Evolutionary conservation across 306 rosid species (phyloP).

Genomic region (Vigna angularis): DNA sequence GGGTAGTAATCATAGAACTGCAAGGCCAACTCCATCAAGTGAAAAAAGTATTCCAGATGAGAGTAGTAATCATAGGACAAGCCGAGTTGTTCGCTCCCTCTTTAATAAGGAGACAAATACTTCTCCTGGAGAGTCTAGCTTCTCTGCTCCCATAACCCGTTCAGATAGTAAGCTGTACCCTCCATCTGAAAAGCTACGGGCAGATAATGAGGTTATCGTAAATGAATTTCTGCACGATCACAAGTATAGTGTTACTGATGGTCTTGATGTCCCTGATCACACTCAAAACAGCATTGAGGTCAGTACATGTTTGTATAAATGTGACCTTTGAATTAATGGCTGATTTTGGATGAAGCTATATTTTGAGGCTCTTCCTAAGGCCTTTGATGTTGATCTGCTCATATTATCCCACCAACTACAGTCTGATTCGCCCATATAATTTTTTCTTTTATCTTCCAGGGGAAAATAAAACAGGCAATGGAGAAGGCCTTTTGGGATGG

Average conservation of each 20-base stretch:
- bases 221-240: constrained; percentile 85
- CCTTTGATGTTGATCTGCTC: constrained; percentile 24
- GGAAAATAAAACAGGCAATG: constrained; percentile 72
- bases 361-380: constrained; percentile 18
- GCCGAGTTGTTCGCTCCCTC: constrained; percentile 78
- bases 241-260: constrained; percentile 53
- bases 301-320: constrained; percentile 37
- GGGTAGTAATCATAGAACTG: constrained; percentile 47
- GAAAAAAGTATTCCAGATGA: constrained; percentile 48
- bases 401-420: background rate
- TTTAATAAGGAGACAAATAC: constrained; percentile 65
- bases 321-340: constrained; percentile 10
- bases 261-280: constrained; percentile 51
- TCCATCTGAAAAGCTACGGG: constrained; percentile 51
- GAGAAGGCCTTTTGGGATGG: constrained; percentile 96
- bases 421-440: background rate
- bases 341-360: constrained; percentile 13
- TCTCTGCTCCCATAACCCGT: constrained; percentile 50
- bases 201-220: constrained; percentile 80
- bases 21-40: constrained; percentile 50
- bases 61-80: constrained; percentile 44
- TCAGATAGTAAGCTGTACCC: constrained; percentile 50
- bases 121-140: constrained; percentile 40
- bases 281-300: constrained; percentile 72
- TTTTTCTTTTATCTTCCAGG: constrained; percentile 53